Evolutionary conservation across 2,329 filamentous ascomycete genomes (phyloP), one percentile per base, ranked within the genome.

Genomic region (Trichoderma arundinaceum): DNA sequence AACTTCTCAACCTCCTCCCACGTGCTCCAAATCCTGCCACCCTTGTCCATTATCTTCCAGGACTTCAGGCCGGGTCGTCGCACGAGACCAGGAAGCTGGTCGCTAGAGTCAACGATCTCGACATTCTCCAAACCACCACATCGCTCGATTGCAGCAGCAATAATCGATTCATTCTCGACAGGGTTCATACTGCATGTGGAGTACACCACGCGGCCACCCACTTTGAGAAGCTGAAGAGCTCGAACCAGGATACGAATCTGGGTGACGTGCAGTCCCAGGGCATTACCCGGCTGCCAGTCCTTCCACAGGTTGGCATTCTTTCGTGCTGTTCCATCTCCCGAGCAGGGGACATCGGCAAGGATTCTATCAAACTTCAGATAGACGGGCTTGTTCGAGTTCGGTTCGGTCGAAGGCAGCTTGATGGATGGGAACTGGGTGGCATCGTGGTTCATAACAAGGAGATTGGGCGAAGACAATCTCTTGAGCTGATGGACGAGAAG

Each of bases 101-200:
- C 84, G 74, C 88, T 90, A 79, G 91, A 95, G 77, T 97, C 92
- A 64, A 98, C 78, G 51, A 99, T 89, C 69, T 90, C 86, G 57
- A 99, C 90, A 74, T 94, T 95, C 13, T 85, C 83, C 4, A 87
- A 79, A 3, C 95, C 95, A 68, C 95, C 95, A 73, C 94, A 98
- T 65, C 94, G 87, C 72, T 93, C 90, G 71, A 99, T 94, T 10
- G 95, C 95, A 32, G 90, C 90, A 1, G 92, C 88, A 67, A 99
- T 83, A 15, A 98, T 93, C 7, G 95, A 90, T 79, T 99, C 95
- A 74, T 99, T 97, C 82, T 99, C 95, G 33, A 98, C 88, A 0
- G 95, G 95, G 79, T 99, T 99, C 91, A 99, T 92, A 78, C 93
- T 97, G 84, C 95, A 99, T 19, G 95, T 99, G 3, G 94, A 98